phyloP scores from a whole-genome alignment of 805 yeast species.

The Suhomyces prunicola region DNA sequence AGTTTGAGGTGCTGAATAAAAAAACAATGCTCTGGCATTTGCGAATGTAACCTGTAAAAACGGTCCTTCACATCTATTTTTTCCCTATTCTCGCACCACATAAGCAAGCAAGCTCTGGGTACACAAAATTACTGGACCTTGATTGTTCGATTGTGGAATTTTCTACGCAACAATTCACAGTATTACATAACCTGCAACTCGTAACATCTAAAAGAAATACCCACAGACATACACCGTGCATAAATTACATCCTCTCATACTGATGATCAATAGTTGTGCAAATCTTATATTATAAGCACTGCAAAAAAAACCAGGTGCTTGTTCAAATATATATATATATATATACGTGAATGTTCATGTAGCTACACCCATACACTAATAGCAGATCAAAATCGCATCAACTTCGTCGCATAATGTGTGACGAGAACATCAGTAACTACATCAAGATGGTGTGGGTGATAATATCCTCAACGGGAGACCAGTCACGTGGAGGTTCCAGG shows the following conservation, averaged over 20 bases:
- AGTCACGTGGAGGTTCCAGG: background rate
- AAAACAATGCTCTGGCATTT: background rate
- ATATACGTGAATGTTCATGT: background rate
- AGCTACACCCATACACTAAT: background rate
- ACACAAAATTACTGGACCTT: background rate
- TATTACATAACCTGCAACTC: background rate
- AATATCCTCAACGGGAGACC: conserved; percentile 1
- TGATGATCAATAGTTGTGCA: background rate
- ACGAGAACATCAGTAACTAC: conserved; percentile 5
- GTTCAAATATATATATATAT: background rate
- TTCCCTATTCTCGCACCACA: background rate
- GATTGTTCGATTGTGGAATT: background rate
- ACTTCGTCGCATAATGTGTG: background rate
- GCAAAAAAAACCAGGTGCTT: background rate
- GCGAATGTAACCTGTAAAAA: background rate
- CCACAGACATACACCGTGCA: background rate
- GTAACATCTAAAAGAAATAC: background rate
- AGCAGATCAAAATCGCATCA: background rate
- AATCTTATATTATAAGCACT: background rate
- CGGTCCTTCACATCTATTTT: background rate
- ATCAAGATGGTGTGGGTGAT: conserved; percentile 13
- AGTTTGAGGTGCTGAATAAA: background rate
- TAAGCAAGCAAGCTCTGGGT: background rate
- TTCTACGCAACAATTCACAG: background rate
- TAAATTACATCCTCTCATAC: background rate